Evolutionary conservation across 176 grass and related monocot genomes (phyloP).

Genomic region (Ensete glaucum): DNA sequence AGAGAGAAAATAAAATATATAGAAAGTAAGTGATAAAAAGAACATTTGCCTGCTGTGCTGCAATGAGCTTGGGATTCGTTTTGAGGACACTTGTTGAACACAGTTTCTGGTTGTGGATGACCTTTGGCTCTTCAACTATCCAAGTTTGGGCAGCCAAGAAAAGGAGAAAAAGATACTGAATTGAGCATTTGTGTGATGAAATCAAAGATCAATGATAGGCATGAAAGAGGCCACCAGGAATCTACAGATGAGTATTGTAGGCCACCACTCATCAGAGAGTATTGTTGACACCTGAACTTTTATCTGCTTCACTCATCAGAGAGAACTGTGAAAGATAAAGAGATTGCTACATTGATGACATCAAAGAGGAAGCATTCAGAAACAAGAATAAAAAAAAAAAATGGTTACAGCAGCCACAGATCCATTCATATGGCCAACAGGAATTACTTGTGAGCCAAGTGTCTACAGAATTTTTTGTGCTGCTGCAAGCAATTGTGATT

Average conservation of each 20-base stretch:
- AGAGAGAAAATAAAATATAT: too few relatives aligned
- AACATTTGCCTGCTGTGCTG: neutral
- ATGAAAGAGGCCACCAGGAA: neutral
- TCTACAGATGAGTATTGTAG: neutral
- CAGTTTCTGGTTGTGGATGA: too few relatives aligned
- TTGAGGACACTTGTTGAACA: too few relatives aligned
- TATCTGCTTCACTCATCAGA: constrained; percentile 31
- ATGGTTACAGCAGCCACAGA: neutral
- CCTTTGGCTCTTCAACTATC: too few relatives aligned
- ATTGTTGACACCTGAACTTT: constrained; percentile 28
- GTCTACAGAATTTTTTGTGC: constrained; percentile 11
- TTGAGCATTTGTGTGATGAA: too few relatives aligned
- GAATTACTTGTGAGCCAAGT: constrained; percentile 29
- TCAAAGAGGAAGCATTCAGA: constrained; percentile 12
- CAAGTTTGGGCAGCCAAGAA: too few relatives aligned
- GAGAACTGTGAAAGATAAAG: neutral
- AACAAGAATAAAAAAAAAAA: neutral
- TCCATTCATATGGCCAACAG: neutral
- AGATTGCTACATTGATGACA: neutral
- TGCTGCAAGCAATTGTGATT: neutral
- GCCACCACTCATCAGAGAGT: too few relatives aligned
- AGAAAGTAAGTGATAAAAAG: neutral
- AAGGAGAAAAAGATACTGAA: too few relatives aligned
- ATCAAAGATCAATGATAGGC: too few relatives aligned
- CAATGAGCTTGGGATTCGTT: too few relatives aligned